A percentile compares a stretch with the other conserved stretches of the same genome.
These are phyloP conservation scores for Coemansia sp. DNA, from an alignment of 192 early-diverging fungal genomes.

Conservation along the genomic window DNA sequence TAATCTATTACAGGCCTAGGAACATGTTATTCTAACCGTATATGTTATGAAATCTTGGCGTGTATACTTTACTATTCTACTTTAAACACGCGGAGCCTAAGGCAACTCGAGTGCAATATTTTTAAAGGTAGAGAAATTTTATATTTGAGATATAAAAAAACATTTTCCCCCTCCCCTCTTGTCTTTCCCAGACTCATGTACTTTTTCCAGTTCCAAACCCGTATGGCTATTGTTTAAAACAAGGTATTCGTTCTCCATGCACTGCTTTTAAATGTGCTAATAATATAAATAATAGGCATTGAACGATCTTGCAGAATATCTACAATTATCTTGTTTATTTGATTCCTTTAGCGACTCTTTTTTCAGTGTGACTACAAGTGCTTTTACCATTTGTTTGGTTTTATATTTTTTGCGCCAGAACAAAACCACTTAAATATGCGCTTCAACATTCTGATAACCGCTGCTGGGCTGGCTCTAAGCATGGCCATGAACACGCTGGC, in stretches of 20 bases:
- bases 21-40: neutral
- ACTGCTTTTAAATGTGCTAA: neutral
- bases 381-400: neutral
- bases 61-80: neutral
- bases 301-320: no score
- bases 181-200: neutral
- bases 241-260: neutral
- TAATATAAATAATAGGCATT: no score
- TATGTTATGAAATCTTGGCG: neutral
- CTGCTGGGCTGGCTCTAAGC: slow-evolving; percentile 29
- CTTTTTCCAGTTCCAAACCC: slow-evolving; percentile 2
- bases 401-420: neutral
- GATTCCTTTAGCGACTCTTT: neutral
- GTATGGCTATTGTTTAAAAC: slow-evolving; percentile 8
- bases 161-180: slow-evolving; percentile 2
- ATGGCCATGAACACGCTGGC: slow-evolving; percentile 3
- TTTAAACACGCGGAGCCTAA: neutral
- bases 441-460: slow-evolving; percentile 25
- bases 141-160: neutral
- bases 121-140: neutral
- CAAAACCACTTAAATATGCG: slow-evolving; percentile 16
- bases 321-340: neutral
- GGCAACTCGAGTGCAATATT: neutral
- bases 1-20: neutral
- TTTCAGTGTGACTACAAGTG: neutral